Evolutionary conservation across 1,139 yeast species (phyloP).

Genomic region (Candida pseudoviswanathii): DNA sequence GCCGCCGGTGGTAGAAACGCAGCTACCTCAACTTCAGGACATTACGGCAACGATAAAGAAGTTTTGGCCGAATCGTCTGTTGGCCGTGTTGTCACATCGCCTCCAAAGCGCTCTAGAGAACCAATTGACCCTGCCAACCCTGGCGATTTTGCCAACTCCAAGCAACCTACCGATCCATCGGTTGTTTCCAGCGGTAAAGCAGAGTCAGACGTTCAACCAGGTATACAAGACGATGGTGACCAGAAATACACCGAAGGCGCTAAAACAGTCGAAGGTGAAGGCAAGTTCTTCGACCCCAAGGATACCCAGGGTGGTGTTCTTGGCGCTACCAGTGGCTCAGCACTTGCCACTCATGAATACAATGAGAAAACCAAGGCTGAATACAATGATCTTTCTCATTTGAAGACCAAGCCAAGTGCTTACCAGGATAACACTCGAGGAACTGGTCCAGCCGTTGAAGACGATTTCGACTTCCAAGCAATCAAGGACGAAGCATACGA

Average conservation of each 20-base stretch:
- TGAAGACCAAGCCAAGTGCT: slow-evolving; percentile 35
- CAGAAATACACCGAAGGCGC: slow-evolving; percentile 36
- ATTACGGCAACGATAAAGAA: slow-evolving; percentile 5
- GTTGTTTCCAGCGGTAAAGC: slow-evolving; percentile 18
- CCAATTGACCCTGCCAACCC: slow-evolving; percentile 31
- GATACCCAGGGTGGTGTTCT: slow-evolving; percentile 26
- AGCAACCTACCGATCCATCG: slow-evolving; percentile 30
- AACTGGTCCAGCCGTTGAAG: slow-evolving; percentile 15
- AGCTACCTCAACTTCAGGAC: slow-evolving; percentile 7
- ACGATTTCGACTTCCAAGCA: slow-evolving; percentile 5
- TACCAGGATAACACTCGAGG: slow-evolving; percentile 22
- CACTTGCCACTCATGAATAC: slow-evolving; percentile 9
- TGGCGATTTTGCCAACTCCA: slow-evolving; percentile 38
- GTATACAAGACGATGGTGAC: slow-evolving; percentile 20
- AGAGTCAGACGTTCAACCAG: slow-evolving; percentile 7
- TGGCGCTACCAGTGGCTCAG: slow-evolving; percentile 7
- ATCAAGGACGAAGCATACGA: slow-evolving; percentile 20
- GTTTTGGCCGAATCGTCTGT: slow-evolving; percentile 24
- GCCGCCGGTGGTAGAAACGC: not conserved
- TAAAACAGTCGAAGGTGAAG: slow-evolving; percentile 28
- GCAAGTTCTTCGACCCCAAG: slow-evolving; percentile 37
- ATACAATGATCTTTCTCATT: slow-evolving; percentile 23
- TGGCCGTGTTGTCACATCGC: slow-evolving; percentile 35
- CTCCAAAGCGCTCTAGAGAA: slow-evolving; percentile 31
- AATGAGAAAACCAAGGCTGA: slow-evolving; percentile 25